Evolutionary conservation across 306 rosid species (phyloP), one percentile per base, ranked within the genome.

Genomic region (Spatholobus suberectus): DNA sequence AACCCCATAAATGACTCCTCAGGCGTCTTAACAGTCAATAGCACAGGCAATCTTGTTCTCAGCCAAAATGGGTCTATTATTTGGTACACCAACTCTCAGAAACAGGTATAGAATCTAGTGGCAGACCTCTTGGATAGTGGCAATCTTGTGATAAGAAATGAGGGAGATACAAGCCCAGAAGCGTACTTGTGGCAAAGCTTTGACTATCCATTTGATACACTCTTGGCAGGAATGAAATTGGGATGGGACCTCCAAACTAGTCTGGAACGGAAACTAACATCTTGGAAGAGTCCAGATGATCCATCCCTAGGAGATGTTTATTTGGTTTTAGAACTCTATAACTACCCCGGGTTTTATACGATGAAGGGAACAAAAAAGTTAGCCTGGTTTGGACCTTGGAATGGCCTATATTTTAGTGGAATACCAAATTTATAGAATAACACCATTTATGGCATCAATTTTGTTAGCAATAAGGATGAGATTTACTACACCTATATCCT

Each of bases 401-500:
- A 78, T 73, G 83, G 87, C 27, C 26, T 78, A 2, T 9, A 58
- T 23, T 10, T 23, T 3, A 24, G 65, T 58, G 65, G 65, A 21
- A 1, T 24, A 1, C 17, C 32, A 0, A n/a, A 11, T 21, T 3
- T 58, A n/a, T 8, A 15, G 3, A 52, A 52, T 18, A 52, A n/a
- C 11, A 52, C 24, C 58, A 52, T 52, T 1, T 52, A 1, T 52
- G 11, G 24, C 58, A 5, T 52, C 57, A 73, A 23, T 8, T 88
- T 20, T 7, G 38, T 73, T 13, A 9, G 52, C 5, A 77, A 81
- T 34, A 80, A 81, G 71, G 44, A 63, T 23, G 89, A 83, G 82
- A 37, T 40, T 11, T 88, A 34, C 55, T 73, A 18, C 54, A 2
- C 11, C 1, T 88, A 49, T 58, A 24, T 41, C 21, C 43, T 35